These are phyloP conservation scores for Hippophae tibetana DNA, from an alignment of 306 rosid species.

Conservation along the genomic window DNA sequence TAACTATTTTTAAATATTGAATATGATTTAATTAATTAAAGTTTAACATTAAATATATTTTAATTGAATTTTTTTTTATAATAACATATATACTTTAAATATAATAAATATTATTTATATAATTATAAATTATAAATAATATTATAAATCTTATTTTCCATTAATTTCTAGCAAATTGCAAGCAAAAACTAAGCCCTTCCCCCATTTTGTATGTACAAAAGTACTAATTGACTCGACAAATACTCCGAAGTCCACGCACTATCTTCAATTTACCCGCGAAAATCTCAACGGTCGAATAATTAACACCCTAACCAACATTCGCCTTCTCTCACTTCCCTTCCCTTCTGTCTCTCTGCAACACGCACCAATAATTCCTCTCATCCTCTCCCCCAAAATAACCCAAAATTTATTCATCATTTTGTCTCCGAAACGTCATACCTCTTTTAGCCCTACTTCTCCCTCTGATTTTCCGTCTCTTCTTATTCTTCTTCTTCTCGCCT, in stretches of 20 bases:
- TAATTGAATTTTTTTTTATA: too few relatives aligned
- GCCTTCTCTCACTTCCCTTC: neutral
- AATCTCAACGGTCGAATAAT: constrained; percentile 28
- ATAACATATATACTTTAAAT: too few relatives aligned
- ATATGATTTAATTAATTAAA: too few relatives aligned
- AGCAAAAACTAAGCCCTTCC: too few relatives aligned
- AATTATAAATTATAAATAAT: too few relatives aligned
- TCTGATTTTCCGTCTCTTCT: neutral
- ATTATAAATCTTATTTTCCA: too few relatives aligned
- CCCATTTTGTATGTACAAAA: neutral
- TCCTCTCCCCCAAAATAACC: neutral
- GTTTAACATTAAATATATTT: too few relatives aligned
- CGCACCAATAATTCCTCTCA: neutral
- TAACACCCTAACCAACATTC: neutral
- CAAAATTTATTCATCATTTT: neutral
- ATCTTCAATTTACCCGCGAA: constrained; percentile 36
- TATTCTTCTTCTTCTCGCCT: neutral
- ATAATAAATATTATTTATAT: too few relatives aligned
- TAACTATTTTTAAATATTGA: too few relatives aligned
- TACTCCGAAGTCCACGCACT: constrained; percentile 14
- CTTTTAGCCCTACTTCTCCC: neutral
- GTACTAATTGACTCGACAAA: neutral
- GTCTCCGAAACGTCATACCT: neutral
- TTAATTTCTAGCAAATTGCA: too few relatives aligned
- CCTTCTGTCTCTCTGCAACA: neutral